Evolutionary conservation across 192 early-diverging fungal genomes (phyloP).

Genomic region (Phlyctochytrium bullatum): DNA sequence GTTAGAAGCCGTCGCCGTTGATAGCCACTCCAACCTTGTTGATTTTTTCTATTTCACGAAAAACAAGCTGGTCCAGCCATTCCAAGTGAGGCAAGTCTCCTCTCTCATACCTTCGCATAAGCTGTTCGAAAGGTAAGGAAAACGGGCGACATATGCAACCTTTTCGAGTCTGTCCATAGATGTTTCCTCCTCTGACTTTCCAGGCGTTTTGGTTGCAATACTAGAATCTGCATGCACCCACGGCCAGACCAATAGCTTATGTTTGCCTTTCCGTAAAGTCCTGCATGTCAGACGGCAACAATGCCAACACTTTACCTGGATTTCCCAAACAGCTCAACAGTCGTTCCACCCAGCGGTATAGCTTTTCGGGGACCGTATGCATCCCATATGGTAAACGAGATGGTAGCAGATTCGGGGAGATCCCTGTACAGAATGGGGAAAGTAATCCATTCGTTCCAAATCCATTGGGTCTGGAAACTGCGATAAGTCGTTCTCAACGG

Average conservation of each 20-base stretch:
- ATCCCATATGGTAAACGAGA: conserved; percentile 80
- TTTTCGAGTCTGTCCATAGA: conserved; percentile 88
- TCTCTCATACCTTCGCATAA: conserved; percentile 78
- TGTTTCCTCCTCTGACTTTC: conserved; percentile 46
- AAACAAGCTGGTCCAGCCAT: conserved; percentile 90
- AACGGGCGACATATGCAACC: conserved; percentile 46
- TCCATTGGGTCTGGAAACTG: conserved; percentile 56
- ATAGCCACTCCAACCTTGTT: conserved; percentile 50
- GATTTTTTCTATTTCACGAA: conserved; percentile 84
- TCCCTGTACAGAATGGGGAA: conserved; percentile 87
- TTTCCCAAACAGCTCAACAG: conserved; percentile 77
- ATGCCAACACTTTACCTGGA: conserved; percentile 53
- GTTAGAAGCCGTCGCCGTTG: neutral
- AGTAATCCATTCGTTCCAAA: conserved; percentile 93
- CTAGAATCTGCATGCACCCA: conserved; percentile 64
- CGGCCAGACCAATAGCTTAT: conserved; percentile 72
- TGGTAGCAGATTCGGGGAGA: conserved; percentile 67
- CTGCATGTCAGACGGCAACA: conserved; percentile 34
- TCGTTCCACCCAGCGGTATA: conserved; percentile 71
- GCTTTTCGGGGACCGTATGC: conserved; percentile 71
- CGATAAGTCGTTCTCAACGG: conserved; percentile 68
- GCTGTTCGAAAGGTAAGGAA: conserved; percentile 21
- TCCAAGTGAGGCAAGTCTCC: conserved; percentile 83
- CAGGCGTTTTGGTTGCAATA: conserved; percentile 51
- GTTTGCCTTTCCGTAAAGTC: conserved; percentile 81